Conservation (phyloP, 2,329 filamentous ascomycete species). For the Arthrinium phaeospermum region DNA sequence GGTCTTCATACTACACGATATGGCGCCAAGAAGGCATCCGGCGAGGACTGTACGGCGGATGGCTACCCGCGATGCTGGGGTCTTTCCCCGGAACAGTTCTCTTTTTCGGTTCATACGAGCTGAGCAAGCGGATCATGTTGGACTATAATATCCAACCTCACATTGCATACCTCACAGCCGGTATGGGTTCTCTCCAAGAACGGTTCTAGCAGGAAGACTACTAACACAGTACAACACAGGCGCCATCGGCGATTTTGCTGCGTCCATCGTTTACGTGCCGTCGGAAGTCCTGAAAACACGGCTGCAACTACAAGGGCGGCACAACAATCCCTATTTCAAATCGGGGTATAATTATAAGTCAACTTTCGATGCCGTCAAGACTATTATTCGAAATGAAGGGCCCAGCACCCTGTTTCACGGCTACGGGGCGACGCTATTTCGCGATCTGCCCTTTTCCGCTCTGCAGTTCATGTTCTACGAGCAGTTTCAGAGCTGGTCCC, state of each 20-base stretch:
- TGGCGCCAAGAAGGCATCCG: slow-evolving; percentile 88
- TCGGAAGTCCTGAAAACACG: slow-evolving; percentile 98
- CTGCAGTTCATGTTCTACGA: slow-evolving; percentile 99
- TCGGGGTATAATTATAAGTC: slow-evolving; percentile 96
- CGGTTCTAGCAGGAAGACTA: neutral
- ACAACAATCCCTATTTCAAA: slow-evolving; percentile 92
- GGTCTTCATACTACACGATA: slow-evolving; percentile 90
- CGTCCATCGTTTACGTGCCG: slow-evolving; percentile 92
- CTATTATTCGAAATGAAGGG: slow-evolving; percentile 84
- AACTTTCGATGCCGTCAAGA: slow-evolving; percentile 82
- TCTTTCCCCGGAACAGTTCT: slow-evolving; percentile 93
- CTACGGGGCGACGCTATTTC: slow-evolving; percentile 94
- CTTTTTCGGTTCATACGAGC: slow-evolving; percentile 97
- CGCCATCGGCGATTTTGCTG: slow-evolving; percentile 91
- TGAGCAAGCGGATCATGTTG: slow-evolving; percentile 87
- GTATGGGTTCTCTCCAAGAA: slow-evolving; percentile 51
- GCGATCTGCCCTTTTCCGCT: slow-evolving; percentile 94
- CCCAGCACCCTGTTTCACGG: slow-evolving; percentile 88
- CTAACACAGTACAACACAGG: slow-evolving; percentile 54
- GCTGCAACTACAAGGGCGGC: slow-evolving; percentile 89
- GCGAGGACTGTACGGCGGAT: slow-evolving; percentile 90
- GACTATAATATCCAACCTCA: slow-evolving; percentile 83
- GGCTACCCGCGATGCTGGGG: slow-evolving; percentile 85
- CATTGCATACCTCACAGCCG: slow-evolving; percentile 83
- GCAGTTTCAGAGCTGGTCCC: slow-evolving; percentile 84